Evolutionary conservation across 73 alveolate genomes (phyloP).

Genomic region (Paramecium sonneborni): DNA sequence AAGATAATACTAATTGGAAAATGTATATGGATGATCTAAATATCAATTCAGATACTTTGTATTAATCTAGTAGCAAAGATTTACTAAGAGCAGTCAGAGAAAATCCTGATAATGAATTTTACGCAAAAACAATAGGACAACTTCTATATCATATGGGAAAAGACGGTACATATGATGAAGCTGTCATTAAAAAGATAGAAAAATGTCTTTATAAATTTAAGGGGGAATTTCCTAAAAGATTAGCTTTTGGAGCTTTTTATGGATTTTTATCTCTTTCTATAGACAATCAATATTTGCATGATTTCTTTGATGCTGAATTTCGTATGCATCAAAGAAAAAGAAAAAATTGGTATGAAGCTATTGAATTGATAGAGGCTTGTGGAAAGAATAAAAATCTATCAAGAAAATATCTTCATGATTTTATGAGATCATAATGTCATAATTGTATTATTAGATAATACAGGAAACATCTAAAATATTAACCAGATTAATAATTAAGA

Average conservation of each 20-base stretch:
- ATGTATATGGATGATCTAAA: slow-evolving; percentile 24
- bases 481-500: not conserved
- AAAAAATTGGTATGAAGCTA: slow-evolving; percentile 15
- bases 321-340: not conserved
- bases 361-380: slow-evolving; percentile 23
- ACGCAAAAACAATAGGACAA: slow-evolving; percentile 10
- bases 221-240: not conserved
- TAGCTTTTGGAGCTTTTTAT: slow-evolving; percentile 42
- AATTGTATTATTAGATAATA: not conserved
- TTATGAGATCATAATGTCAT: not conserved
- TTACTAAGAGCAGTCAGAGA: not conserved
- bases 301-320: slow-evolving; percentile 46
- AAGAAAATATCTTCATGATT: slow-evolving; percentile 8
- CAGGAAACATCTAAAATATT: not conserved
- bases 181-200: slow-evolving; percentile 5
- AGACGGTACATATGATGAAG: not conserved
- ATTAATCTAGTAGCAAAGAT: not conserved
- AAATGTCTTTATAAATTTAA: slow-evolving; percentile 41
- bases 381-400: slow-evolving; percentile 10
- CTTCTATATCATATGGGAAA: slow-evolving; percentile 39
- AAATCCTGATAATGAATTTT: not conserved
- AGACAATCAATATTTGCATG: not conserved
- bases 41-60: slow-evolving; percentile 42
- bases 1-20: not conserved
- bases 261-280: slow-evolving; percentile 11